Conservation (phyloP, 352 stramenopile genomes). For the Globisporangium apiculatum region DNA sequence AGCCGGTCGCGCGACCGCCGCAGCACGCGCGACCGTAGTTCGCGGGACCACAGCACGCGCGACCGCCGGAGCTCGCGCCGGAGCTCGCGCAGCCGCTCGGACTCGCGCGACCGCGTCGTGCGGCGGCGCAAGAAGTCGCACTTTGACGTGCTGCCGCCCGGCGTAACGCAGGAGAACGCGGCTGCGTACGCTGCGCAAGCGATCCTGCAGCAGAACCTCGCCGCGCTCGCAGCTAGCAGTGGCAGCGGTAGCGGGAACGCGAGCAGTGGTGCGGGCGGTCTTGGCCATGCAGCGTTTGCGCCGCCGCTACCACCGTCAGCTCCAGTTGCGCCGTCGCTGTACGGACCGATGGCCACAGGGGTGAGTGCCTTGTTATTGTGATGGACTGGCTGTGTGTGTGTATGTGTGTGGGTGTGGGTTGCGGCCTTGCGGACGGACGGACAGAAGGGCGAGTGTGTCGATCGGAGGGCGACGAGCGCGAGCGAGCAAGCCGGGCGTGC, state of each 20-base stretch:
- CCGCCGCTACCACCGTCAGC: conserved; percentile 10
- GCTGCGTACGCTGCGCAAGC: conserved; percentile 76
- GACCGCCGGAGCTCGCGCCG: conserved; percentile 26
- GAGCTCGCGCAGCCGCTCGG: conserved; percentile 28
- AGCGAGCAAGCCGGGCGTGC: too few relatives aligned
- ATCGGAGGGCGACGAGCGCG: too few relatives aligned
- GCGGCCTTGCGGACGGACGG: too few relatives aligned
- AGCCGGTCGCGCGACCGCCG: neutral
- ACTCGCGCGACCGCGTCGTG: conserved; percentile 35
- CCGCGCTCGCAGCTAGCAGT: conserved; percentile 48
- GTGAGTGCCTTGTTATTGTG: conserved; percentile 5
- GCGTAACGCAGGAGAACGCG: conserved; percentile 78
- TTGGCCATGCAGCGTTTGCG: neutral
- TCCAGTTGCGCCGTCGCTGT: neutral
- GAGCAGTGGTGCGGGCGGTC: too few relatives aligned
- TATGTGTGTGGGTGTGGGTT: neutral
- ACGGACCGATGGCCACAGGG: conserved; percentile 3
- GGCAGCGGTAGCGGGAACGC: conserved; percentile 20
- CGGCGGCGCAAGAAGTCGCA: conserved; percentile 69
- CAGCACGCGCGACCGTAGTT: conserved; percentile 5
- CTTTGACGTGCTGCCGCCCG: conserved; percentile 76
- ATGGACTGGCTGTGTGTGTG: conserved; percentile 12
- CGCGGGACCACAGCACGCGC: conserved; percentile 14
- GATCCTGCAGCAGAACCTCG: conserved; percentile 83
- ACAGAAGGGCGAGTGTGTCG: too few relatives aligned